These are phyloP conservation scores for Cinnamomum micranthum DNA, from an alignment of 164 flowering plant genomes.

Conservation along the genomic window DNA sequence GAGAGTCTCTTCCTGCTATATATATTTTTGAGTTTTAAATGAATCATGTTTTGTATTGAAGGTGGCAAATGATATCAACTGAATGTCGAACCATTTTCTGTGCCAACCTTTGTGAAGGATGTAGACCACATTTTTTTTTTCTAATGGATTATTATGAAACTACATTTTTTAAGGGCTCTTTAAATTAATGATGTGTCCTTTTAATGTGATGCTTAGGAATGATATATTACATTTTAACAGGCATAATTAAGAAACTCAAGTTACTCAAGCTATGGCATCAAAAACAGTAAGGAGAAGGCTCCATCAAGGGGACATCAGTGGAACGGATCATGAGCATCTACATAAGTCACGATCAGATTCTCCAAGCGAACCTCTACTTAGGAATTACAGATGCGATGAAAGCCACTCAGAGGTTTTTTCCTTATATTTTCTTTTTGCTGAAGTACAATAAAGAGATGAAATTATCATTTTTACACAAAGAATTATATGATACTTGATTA, in stretches of 20 bases:
- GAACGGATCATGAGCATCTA: conserved; percentile 42
- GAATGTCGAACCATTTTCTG: neutral
- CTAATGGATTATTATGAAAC: no score
- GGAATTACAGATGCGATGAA: conserved; percentile 30
- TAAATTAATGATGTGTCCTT: neutral
- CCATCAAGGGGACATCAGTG: conserved; percentile 77
- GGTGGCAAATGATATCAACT: neutral
- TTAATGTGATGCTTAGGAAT: no score
- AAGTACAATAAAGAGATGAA: neutral
- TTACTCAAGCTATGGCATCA: conserved; percentile 33
- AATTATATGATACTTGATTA: neutral
- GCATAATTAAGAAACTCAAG: neutral
- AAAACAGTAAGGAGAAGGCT: conserved; percentile 47
- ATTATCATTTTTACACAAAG: neutral
- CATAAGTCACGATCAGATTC: conserved; percentile 35
- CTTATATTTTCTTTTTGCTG: neutral
- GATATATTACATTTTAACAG: neutral
- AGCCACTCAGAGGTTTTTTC: conserved; percentile 29
- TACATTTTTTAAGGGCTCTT: no score
- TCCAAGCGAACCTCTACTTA: conserved; percentile 72
- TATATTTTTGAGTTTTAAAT: no score
- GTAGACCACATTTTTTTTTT: no score
- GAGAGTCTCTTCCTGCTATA: neutral
- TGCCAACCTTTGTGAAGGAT: neutral
- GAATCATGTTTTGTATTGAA: neutral